A percentile compares a stretch with the other conserved stretches of the same genome.
Conservation (phyloP, 164 flowering plant genomes). For the Akebia trifoliata region DNA sequence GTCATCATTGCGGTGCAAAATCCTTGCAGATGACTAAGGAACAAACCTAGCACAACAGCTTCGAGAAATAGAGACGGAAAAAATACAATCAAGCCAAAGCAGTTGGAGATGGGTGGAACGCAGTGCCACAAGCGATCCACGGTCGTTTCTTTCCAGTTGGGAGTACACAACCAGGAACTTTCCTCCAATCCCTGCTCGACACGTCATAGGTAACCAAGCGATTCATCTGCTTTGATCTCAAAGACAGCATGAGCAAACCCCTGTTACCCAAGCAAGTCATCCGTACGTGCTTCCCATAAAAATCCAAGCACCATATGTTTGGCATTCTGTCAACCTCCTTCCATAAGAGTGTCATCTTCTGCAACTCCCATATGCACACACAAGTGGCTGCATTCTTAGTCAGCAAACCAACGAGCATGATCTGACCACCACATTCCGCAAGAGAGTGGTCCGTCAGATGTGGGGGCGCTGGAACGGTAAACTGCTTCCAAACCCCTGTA, state of each 20-base stretch:
- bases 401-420: conserved; percentile 88
- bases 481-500: conserved; percentile 74
- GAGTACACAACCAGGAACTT: conserved; percentile 68
- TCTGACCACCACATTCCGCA: conserved; percentile 69
- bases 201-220: conserved; percentile 75
- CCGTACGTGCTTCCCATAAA: conserved; percentile 94
- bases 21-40: no score
- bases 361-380: conserved; percentile 98
- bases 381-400: conserved; percentile 95
- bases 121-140: conserved; percentile 86
- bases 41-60: no score
- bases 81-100: conserved; percentile 44
- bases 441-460: conserved; percentile 67
- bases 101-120: conserved; percentile 75
- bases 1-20: no score
- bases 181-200: conserved; percentile 60
- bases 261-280: conserved; percentile 97
- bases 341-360: conserved; percentile 98
- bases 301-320: conserved; percentile 97
- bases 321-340: conserved; percentile 99
- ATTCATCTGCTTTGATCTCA: conserved; percentile 75
- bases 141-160: conserved; percentile 73
- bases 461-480: conserved; percentile 60
- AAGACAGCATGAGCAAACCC: conserved; percentile 82
- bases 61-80: not conserved